Evolutionary conservation across 2,329 filamentous ascomycete species (phyloP).

Genomic region (Paecilomyces sp.): DNA sequence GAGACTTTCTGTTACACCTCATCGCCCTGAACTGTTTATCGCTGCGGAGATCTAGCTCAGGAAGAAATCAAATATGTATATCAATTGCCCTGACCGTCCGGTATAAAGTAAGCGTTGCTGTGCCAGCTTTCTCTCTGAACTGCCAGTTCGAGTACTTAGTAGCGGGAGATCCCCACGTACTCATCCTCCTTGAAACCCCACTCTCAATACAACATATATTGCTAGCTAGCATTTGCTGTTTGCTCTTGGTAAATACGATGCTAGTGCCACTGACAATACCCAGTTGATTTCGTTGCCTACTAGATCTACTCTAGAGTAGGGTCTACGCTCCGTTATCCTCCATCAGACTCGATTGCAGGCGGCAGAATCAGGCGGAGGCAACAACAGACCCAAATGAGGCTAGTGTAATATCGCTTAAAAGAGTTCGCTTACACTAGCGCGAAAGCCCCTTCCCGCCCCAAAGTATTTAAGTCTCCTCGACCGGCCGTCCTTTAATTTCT

Average conservation of each 20-base stretch:
- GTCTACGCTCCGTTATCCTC: not conserved
- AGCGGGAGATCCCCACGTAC: too few relatives aligned
- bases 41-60: too few relatives aligned
- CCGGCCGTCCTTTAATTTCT: slow-evolving; percentile 12
- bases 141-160: too few relatives aligned
- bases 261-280: not conserved
- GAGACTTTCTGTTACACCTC: too few relatives aligned
- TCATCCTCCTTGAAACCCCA: too few relatives aligned
- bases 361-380: not conserved
- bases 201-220: not conserved
- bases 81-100: too few relatives aligned
- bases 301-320: not conserved
- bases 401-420: not conserved
- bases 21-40: too few relatives aligned
- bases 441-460: not conserved
- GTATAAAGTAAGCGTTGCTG: too few relatives aligned
- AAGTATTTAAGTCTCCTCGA: not conserved
- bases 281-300: not conserved
- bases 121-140: too few relatives aligned
- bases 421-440: not conserved
- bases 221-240: not conserved
- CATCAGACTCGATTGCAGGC: not conserved
- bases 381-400: not conserved
- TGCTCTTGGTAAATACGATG: not conserved
- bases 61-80: too few relatives aligned